Evolutionary conservation across 805 yeast genomes (phyloP).

Genomic region (Pichia gijzeniarum): DNA sequence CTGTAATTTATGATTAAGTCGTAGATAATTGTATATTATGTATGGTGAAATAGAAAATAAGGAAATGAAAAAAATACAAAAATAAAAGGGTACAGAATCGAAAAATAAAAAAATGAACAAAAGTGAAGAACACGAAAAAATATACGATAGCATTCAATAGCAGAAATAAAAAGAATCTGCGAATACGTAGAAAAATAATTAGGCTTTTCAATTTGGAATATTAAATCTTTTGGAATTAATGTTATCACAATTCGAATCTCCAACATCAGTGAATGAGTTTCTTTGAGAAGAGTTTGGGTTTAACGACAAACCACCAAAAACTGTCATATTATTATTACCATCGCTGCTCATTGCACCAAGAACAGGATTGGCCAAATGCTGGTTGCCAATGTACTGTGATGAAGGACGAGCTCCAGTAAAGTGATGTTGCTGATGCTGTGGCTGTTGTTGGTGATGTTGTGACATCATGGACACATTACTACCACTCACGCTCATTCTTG

Average conservation of each 20-base stretch:
- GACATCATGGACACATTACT: slow-evolving; percentile 1
- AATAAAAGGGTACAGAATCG: too few relatives aligned
- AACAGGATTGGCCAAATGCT: slow-evolving; percentile 6
- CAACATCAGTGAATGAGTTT: slow-evolving; percentile 1
- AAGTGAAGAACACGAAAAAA: too few relatives aligned
- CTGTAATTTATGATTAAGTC: slow-evolving; percentile 1
- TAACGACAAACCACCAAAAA: neutral
- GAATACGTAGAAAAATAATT: neutral
- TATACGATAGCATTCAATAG: too few relatives aligned
- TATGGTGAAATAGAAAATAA: neutral
- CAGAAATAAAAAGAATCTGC: neutral
- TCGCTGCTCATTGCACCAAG: slow-evolving; percentile 8
- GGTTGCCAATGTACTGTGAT: slow-evolving; percentile 1
- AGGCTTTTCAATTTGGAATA: neutral
- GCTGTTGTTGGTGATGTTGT: neutral
- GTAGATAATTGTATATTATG: neutral
- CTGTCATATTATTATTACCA: slow-evolving; percentile 3
- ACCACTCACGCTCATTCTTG: slow-evolving; percentile 8
- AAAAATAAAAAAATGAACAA: too few relatives aligned
- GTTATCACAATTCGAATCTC: neutral
- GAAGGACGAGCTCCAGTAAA: slow-evolving; percentile 5
- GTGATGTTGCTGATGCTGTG: neutral
- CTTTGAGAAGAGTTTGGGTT: slow-evolving; percentile 1
- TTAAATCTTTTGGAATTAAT: neutral
- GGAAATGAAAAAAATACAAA: neutral